These are phyloP conservation scores for Xanthoconium purpureum DNA, from an alignment of 768 basidiomycete genomes.

Conservation along the genomic window DNA sequence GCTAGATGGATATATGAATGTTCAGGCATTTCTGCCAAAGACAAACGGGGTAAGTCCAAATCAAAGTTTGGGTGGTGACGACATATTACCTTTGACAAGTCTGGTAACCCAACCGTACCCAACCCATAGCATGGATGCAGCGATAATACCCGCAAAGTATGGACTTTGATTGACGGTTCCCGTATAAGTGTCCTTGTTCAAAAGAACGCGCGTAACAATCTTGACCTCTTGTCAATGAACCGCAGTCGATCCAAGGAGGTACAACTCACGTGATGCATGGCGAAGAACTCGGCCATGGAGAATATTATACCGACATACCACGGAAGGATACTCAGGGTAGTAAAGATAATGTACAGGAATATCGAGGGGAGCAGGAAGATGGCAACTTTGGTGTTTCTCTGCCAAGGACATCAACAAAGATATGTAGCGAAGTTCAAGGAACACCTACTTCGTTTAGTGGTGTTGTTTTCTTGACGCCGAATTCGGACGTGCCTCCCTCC, in stretches of 20 bases:
- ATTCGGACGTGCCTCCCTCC: slow-evolving; percentile 80
- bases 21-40: slow-evolving; percentile 63
- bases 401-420: neutral
- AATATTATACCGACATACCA: slow-evolving; percentile 88
- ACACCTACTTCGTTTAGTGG: slow-evolving; percentile 69
- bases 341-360: slow-evolving; percentile 81
- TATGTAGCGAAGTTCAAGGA: neutral
- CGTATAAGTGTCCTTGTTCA: slow-evolving; percentile 78
- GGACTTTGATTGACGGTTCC: slow-evolving; percentile 84
- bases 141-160: slow-evolving; percentile 91
- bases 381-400: slow-evolving; percentile 80
- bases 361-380: slow-evolving; percentile 78
- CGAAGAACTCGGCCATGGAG: slow-evolving; percentile 83
- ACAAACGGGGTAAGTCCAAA: neutral
- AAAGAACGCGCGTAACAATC: slow-evolving; percentile 82
- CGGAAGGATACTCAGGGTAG: slow-evolving; percentile 76
- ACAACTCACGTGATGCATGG: slow-evolving; percentile 85
- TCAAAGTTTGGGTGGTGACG: neutral
- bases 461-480: slow-evolving; percentile 62
- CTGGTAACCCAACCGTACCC: slow-evolving; percentile 77
- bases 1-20: slow-evolving; percentile 73
- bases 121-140: slow-evolving; percentile 83
- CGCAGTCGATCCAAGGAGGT: neutral
- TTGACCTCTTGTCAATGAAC: slow-evolving; percentile 28
- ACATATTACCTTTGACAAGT: slow-evolving; percentile 61